A percentile compares a stretch with the other conserved stretches of the same genome.
Evolutionary conservation across 106 monocot species (phyloP).

Genomic region (Hemerocallis citrina): DNA sequence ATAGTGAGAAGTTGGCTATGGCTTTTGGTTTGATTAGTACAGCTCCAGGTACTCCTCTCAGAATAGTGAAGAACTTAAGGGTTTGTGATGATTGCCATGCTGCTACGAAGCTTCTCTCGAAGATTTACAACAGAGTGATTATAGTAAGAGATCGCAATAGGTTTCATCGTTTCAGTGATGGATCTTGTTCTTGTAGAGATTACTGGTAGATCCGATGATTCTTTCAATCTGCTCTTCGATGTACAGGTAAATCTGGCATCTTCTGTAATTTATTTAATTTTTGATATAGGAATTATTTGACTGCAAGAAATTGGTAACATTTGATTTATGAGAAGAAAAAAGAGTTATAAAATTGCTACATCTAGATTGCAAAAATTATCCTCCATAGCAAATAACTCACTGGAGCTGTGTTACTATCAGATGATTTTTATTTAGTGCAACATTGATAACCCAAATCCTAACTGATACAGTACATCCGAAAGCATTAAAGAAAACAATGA

Average conservation of each 20-base stretch:
- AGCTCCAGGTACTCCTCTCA: conserved; percentile 18
- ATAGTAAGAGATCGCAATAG: conserved; percentile 52
- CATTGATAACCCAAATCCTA: no score
- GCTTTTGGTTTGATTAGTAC: conserved; percentile 64
- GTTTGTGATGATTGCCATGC: conserved; percentile 62
- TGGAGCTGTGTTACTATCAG: no score
- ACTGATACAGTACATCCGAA: no score
- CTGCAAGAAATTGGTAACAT: no score
- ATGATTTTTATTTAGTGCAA: no score
- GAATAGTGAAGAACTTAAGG: conserved; percentile 63
- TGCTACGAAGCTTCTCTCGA: conserved; percentile 45
- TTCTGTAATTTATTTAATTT: no score
- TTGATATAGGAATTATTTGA: no score
- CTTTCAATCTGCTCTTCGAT: neutral
- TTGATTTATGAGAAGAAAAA: no score
- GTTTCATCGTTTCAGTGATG: conserved; percentile 45
- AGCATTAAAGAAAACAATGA: no score
- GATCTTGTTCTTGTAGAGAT: conserved; percentile 38
- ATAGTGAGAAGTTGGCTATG: conserved; percentile 64
- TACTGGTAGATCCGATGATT: conserved; percentile 22
- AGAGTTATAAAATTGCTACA: no score
- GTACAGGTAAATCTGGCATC: neutral
- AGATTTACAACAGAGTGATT: conserved; percentile 45
- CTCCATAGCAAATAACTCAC: no score
- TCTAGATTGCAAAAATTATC: no score